Conservation (phyloP, 768 basidiomycete species). For the Lepiota venenata region DNA sequence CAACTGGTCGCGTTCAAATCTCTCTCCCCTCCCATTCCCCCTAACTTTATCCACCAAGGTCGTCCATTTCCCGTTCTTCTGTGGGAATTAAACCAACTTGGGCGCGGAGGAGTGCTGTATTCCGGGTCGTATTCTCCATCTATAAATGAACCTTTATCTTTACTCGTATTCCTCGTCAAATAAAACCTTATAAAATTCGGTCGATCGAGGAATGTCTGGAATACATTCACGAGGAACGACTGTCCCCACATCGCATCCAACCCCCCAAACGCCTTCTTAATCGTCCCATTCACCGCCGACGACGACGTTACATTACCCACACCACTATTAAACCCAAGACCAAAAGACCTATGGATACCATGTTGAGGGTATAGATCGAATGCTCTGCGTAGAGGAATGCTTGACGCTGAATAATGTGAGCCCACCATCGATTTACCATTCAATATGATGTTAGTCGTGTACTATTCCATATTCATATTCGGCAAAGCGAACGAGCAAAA, state of each 20-base stretch:
- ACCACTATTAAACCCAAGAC: constrained; percentile 33
- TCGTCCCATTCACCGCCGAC: constrained; percentile 25
- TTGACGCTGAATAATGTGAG: constrained; percentile 21
- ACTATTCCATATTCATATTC: too few relatives aligned
- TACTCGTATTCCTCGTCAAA: constrained; percentile 36
- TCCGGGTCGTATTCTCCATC: constrained; percentile 39
- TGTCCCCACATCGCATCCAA: constrained; percentile 26
- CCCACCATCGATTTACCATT: constrained; percentile 30
- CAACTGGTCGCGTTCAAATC: too few relatives aligned
- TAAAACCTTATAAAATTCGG: constrained; percentile 41
- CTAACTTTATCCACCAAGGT: constrained; percentile 34
- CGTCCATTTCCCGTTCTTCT: constrained; percentile 36
- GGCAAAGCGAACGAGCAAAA: too few relatives aligned
- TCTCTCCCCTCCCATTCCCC: constrained; percentile 28
- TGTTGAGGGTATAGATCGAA: constrained; percentile 14
- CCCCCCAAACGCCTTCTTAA: constrained; percentile 21
- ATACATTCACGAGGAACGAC: constrained; percentile 39
- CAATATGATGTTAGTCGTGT: constrained; percentile 28
- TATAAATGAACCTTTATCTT: constrained; percentile 33
- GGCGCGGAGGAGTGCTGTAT: constrained; percentile 28
- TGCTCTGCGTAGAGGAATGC: constrained; percentile 28
- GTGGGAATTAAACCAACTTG: constrained; percentile 30
- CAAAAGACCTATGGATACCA: constrained; percentile 32
- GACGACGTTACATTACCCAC: constrained; percentile 20
- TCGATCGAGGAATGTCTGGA: constrained; percentile 26